phyloP scores from a whole-genome alignment of 768 basidiomycete genomes.

The Auriscalpium orientale region DNA sequence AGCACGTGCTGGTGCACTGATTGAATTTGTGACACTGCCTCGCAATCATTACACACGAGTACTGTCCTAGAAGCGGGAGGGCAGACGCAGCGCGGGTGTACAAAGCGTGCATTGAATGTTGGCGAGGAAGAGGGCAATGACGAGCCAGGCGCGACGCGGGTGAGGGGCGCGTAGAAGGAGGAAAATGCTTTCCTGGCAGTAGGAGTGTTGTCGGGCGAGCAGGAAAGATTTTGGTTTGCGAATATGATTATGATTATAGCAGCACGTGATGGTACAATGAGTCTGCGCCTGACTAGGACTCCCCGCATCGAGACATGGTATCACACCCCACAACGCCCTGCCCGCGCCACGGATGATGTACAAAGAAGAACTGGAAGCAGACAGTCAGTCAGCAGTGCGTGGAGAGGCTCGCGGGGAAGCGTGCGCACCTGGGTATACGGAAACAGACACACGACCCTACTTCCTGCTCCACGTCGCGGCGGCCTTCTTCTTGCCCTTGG shows the following conservation, averaged over 20 bases:
- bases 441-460: no score
- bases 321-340: background rate
- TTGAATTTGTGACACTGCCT: no score
- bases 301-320: background rate
- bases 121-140: conserved; percentile 56
- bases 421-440: background rate
- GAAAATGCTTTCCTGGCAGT: conserved; percentile 73
- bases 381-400: background rate
- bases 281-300: no score
- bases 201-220: no score
- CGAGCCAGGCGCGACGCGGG: conserved; percentile 35
- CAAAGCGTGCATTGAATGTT: conserved; percentile 51
- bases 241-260: background rate
- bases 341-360: no score
- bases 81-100: no score
- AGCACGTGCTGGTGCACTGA: no score
- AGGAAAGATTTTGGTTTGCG: no score
- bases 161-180: conserved; percentile 42
- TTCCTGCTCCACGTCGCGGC: conserved; percentile 18
- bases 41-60: no score
- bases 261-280: background rate
- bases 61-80: no score
- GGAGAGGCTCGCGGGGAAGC: background rate
- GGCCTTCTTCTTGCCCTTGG: conserved; percentile 26
- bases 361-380: no score